Base-by-base conservation (phyloP, 2,329 filamentous ascomycete species). In the Stagonosporopsis rhizophila region DNA sequence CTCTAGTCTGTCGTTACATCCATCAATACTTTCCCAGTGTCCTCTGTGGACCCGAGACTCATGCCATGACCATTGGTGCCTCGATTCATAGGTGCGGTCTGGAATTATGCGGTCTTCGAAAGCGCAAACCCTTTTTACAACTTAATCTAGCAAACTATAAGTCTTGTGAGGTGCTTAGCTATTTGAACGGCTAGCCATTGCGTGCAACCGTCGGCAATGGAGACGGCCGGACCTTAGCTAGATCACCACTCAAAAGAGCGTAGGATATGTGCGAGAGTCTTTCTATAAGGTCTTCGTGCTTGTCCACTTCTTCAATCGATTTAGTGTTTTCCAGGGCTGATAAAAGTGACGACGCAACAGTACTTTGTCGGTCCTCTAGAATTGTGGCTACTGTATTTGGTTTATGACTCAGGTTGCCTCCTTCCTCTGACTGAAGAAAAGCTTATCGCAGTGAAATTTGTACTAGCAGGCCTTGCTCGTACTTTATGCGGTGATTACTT, bases 131-230 rank as follows among this genome's bases (percentile, higher is more conserved):
- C 42, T 27, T 50, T 11, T 22, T 66, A 54, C 70, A n/a, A n/a
- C n/a, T n/a, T n/a, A n/a, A n/a, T n/a, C n/a, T n/a, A n/a, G n/a
- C n/a, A n/a, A n/a, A n/a, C n/a, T n/a, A n/a, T n/a, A n/a, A n/a
- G n/a, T n/a, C n/a, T n/a, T n/a, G n/a, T n/a, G n/a, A n/a, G n/a
- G n/a, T n/a, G n/a, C n/a, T n/a, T n/a, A n/a, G n/a, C n/a, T n/a
- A 75, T 56, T 71, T 64, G 44, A 74, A 75, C 4, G 65, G 68
- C 6, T 68, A 23, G n/a, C 62, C 65, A 28, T 67, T 44, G 28
- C 59, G 47, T 5, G 47, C 63, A 48, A 59, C 28, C 15, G 62
- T 48, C 19, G 70, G 68, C n/a, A 69, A 50, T 2, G 58, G 47
- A 19, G 69, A 67, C 4, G 69, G 59, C 6, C 50, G 63, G 14